Evolutionary conservation across 257 asterid genomes (phyloP).

Genomic region (Ajuga chamaepitys): DNA sequence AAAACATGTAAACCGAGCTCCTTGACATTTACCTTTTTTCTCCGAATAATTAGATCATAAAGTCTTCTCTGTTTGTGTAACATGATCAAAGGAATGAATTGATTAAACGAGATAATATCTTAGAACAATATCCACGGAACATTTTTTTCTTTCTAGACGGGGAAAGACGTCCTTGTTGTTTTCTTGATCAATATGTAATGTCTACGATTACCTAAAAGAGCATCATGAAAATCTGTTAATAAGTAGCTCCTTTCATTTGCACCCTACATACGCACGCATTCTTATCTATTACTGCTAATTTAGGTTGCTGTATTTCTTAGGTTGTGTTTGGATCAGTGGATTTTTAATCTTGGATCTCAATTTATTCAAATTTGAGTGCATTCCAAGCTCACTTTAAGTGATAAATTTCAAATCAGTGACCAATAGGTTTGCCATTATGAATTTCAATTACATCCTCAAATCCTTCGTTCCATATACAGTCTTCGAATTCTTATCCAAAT

Average conservation of each 20-base stretch:
- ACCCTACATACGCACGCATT: not conserved
- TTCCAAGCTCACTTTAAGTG: too few species aligned
- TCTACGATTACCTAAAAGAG: not conserved
- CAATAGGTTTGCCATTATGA: too few species aligned
- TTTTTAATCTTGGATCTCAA: too few species aligned
- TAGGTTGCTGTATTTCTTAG: not conserved
- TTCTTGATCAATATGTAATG: not conserved
- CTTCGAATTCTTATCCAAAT: not conserved
- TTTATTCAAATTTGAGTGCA: too few species aligned
- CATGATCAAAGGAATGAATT: not conserved
- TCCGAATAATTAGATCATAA: not conserved
- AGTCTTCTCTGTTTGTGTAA: not conserved
- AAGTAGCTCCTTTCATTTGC: not conserved
- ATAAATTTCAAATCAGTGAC: too few species aligned
- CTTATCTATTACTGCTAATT: not conserved
- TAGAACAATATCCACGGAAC: too few species aligned
- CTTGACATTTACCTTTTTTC: not conserved
- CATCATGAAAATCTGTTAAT: not conserved
- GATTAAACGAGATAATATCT: not conserved
- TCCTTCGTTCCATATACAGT: too few species aligned
- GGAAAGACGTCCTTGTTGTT: not conserved
- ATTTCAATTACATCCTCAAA: too few species aligned
- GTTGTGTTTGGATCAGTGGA: too few species aligned
- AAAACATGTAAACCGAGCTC: not conserved
- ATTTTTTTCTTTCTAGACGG: not conserved